phyloP scores from a whole-genome alignment of 352 stramenopile genomes.

The Blastocystis sp. region DNA sequence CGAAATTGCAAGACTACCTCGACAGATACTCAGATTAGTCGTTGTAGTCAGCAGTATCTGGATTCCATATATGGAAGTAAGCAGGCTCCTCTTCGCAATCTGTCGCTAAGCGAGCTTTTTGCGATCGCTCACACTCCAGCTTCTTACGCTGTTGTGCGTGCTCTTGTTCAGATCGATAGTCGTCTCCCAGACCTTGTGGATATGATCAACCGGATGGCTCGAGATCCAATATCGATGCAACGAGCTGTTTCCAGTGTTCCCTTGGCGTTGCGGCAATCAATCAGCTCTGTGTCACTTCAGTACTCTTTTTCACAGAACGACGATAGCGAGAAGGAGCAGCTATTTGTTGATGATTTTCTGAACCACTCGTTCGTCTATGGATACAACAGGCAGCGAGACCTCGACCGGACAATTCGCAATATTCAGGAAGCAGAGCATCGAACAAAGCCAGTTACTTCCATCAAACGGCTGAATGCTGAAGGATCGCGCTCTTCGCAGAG shows the following conservation, averaged over 20 bases:
- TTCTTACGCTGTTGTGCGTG: not conserved
- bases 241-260: not conserved
- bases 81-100: not conserved
- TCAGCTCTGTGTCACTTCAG: not conserved
- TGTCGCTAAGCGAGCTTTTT: slow-evolving; percentile 4
- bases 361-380: not conserved
- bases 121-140: not conserved
- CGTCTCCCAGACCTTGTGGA: not conserved
- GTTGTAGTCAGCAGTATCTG: not conserved
- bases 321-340: not conserved
- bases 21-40: not conserved
- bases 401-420: not conserved
- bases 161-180: not conserved
- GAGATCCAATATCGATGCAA: not conserved
- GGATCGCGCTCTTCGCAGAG: not conserved
- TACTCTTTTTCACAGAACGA: not conserved
- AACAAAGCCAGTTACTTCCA: not conserved
- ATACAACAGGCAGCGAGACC: not conserved
- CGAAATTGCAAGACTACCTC: not conserved
- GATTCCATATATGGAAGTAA: not conserved
- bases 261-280: not conserved
- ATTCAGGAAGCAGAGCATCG: not conserved
- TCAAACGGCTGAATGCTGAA: not conserved
- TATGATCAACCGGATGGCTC: not conserved
- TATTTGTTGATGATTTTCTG: slow-evolving; percentile 15